These are phyloP conservation scores for Dichomitus squalens DNA, from an alignment of 1,284 basidiomycete genomes.

Conservation along the genomic window DNA sequence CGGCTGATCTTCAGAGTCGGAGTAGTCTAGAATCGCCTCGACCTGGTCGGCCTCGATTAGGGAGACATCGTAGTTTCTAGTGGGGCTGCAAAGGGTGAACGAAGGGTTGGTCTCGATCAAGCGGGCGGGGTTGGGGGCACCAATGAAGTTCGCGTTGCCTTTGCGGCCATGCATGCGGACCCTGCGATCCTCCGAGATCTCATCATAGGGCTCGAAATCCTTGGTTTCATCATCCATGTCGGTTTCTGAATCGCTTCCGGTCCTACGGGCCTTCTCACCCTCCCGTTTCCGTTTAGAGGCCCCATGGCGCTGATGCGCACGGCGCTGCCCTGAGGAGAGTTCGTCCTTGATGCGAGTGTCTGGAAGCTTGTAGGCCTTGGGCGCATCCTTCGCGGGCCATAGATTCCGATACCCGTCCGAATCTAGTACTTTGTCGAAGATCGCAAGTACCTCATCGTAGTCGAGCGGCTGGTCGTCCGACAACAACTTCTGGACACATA, in stretches of 20 bases:
- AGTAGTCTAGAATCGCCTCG: neutral
- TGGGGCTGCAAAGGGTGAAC: no score
- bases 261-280: no score
- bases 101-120: no score
- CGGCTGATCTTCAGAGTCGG: neutral
- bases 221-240: neutral
- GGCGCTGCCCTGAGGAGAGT: neutral
- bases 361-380: neutral
- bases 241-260: no score
- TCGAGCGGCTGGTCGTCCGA: neutral
- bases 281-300: no score
- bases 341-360: neutral
- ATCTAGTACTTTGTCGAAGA: slow-evolving; percentile 8
- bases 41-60: neutral
- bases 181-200: no score
- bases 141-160: neutral
- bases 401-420: neutral
- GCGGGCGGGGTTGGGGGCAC: no score
- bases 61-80: neutral
- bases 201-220: neutral
- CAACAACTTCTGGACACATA: neutral
- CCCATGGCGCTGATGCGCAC: no score
- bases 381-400: slow-evolving; percentile 5
- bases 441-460: neutral
- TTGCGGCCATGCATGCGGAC: neutral